Evolutionary conservation across 306 rosid genomes (phyloP).

Genomic region (Gastrolobium bilobum): DNA sequence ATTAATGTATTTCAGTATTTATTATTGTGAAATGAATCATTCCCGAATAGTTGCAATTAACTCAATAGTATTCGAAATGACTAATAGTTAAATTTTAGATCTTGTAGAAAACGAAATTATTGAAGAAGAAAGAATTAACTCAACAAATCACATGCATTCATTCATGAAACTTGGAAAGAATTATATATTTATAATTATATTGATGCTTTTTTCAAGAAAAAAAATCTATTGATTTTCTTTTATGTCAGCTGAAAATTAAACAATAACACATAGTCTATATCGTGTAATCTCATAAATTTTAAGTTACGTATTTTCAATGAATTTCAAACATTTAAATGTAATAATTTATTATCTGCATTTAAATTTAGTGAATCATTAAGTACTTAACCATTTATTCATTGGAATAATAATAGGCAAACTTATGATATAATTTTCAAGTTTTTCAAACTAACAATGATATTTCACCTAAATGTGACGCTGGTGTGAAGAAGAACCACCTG

Average conservation of each 20-base stretch:
- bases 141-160: neutral
- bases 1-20: too few relatives aligned
- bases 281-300: neutral
- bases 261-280: neutral
- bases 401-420: neutral
- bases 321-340: neutral
- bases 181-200: neutral
- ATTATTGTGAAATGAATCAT: too few relatives aligned
- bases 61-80: neutral
- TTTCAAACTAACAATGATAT: constrained; percentile 2
- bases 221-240: neutral
- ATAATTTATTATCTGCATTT: neutral
- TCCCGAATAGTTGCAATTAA: neutral
- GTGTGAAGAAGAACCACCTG: too few relatives aligned
- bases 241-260: neutral
- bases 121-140: neutral
- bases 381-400: neutral
- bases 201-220: neutral
- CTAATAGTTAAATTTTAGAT: neutral
- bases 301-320: neutral
- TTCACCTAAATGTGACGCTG: too few relatives aligned
- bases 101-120: neutral
- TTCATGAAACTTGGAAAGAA: neutral
- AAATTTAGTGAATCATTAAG: neutral
- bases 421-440: neutral